These are phyloP conservation scores for Helianthus tuberosus DNA, from an alignment of 129 eudicot species.

Conservation along the genomic window DNA sequence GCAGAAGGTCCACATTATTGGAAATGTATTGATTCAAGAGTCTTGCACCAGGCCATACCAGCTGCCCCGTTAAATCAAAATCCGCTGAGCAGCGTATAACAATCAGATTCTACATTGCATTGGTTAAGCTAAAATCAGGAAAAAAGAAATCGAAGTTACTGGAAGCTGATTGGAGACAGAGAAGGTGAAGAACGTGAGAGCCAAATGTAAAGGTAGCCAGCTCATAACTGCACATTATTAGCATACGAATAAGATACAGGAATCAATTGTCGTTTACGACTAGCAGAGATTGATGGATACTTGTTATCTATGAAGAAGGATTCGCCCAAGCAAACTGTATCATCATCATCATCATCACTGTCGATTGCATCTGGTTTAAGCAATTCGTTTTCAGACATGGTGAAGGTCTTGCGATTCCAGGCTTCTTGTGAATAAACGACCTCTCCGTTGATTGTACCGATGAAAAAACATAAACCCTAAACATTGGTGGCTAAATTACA, in stretches of 20 bases:
- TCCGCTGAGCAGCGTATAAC: constrained; percentile 69
- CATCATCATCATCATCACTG: constrained; percentile 48
- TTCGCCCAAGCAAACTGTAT: constrained; percentile 68
- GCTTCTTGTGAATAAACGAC: no score
- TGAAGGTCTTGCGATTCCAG: no score
- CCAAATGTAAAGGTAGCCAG: no score
- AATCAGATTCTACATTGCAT: constrained; percentile 1
- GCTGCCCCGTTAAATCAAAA: constrained; percentile 93
- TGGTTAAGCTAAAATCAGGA: neutral
- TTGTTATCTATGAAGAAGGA: constrained; percentile 84
- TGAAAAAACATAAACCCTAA: no score
- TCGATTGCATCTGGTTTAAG: constrained; percentile 32
- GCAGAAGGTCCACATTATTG: constrained; percentile 67
- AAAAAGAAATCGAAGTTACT: constrained; percentile 46
- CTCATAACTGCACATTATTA: no score
- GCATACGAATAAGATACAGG: no score
- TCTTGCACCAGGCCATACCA: constrained; percentile 99
- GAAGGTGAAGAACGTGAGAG: no score
- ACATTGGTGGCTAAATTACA: no score
- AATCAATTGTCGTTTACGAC: neutral
- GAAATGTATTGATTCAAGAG: constrained; percentile 84
- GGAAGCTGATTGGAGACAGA: constrained; percentile 90
- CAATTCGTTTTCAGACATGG: constrained; percentile 28
- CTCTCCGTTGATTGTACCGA: no score
- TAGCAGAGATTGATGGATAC: constrained; percentile 33